Percentiles rank a stretch among this genome's conserved stretches.
Evolutionary conservation across 306 rosid genomes (phyloP).

Genomic region (Cyamopsis tetragonoloba): DNA sequence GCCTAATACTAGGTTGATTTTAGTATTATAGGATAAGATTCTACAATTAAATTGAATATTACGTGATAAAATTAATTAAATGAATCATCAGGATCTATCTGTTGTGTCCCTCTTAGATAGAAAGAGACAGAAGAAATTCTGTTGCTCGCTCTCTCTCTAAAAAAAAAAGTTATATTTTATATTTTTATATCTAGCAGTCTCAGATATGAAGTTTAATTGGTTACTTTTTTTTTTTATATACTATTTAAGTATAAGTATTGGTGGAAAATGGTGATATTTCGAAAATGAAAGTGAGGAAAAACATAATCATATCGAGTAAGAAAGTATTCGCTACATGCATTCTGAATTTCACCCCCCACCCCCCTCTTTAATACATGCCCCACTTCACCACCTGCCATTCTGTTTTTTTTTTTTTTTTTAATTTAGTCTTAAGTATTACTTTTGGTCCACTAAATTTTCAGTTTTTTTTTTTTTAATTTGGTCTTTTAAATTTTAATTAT

Average conservation of each 20-base stretch:
- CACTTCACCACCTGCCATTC: constrained; percentile 33
- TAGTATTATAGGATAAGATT: neutral
- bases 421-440: no score
- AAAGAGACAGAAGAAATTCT: constrained; percentile 5
- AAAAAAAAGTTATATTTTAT: no score
- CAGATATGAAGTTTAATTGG: neutral
- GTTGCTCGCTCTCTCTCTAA: no score
- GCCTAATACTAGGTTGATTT: neutral
- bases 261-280: no score
- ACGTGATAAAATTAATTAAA: neutral
- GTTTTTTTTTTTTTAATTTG: no score
- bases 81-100: neutral
- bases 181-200: neutral
- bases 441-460: no score
- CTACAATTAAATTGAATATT: neutral
- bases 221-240: constrained; percentile 10
- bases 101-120: neutral
- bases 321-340: constrained; percentile 38
- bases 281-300: constrained; percentile 33
- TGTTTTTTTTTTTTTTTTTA: constrained; percentile 15
- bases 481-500: no score
- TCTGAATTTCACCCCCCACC: constrained; percentile 41
- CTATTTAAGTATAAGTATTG: no score
- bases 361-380: constrained; percentile 34
- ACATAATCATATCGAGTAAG: constrained; percentile 48